phyloP scores from a whole-genome alignment of 2,329 filamentous ascomycete species.

The Venturia pyrina region DNA sequence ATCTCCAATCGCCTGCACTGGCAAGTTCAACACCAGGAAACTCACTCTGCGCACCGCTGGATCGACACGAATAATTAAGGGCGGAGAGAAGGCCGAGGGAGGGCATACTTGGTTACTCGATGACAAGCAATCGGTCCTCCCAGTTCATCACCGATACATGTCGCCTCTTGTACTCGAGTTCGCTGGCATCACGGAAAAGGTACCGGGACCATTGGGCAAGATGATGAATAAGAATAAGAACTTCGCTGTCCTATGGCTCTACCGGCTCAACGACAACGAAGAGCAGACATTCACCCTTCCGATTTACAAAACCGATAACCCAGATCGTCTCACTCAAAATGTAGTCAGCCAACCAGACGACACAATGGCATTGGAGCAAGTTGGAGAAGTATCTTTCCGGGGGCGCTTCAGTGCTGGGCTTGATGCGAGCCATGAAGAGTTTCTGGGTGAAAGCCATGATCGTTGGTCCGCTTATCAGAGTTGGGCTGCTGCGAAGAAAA shows the following conservation, averaged over 20 bases:
- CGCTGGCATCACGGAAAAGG: neutral
- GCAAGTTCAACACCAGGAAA: neutral
- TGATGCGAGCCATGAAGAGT: neutral
- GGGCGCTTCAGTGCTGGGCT: neutral
- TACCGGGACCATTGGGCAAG: neutral
- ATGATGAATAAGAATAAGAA: constrained; percentile 1
- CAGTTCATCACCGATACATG: constrained; percentile 1
- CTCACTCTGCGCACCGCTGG: neutral
- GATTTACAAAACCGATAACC: neutral
- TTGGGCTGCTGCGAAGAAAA: constrained; percentile 1
- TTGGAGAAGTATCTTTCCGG: neutral
- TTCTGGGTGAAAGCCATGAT: neutral
- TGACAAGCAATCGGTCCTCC: neutral
- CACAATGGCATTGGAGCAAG: constrained; percentile 1
- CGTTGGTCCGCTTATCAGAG: neutral
- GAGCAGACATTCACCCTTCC: neutral
- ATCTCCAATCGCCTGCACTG: neutral
- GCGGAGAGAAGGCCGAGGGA: neutral
- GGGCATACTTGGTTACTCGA: neutral
- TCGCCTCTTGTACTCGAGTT: neutral
- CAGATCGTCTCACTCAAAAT: neutral
- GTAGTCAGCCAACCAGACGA: neutral
- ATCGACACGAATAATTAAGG: neutral
- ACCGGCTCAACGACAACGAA: neutral
- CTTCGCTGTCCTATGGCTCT: neutral